Evolutionary conservation across 2,329 filamentous ascomycete species (phyloP), one percentile per base, ranked within the genome.

Genomic region (Sphaerulina musiva): DNA sequence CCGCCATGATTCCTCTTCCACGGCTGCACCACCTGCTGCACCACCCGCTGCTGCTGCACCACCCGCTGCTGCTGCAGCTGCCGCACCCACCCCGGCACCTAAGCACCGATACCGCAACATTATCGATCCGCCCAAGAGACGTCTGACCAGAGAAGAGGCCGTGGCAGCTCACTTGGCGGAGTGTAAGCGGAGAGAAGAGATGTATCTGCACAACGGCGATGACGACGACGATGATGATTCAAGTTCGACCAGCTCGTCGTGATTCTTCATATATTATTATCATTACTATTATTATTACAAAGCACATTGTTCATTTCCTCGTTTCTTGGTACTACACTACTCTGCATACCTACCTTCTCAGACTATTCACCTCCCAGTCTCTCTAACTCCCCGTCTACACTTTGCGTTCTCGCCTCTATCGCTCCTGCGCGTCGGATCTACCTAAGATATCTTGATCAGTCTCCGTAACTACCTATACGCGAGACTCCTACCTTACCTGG

Each of bases 131-230:
- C 40, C 48, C 41, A 42, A 45, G 31, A 20, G n/a, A 31, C 42
- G 32, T n/a, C 29, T 45, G 20, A 44, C 48, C 1, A 29, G 41
- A 20, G 48, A 44, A 8, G 29, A 44, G 31, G 48, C 41, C 11
- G 29, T 51, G 6, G 48, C 48, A 14, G 48, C 48, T 10, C 48
- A 51, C 32, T 34, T 51, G 40, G 48, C 40, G 12, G 48, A 51
- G 23, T 51, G 48, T 12, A 51, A 51, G 31, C 48, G 48, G n/a
- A 44, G 45, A 17, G 48, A 51, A 26, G 40, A 40, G 32, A 20
- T 44, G 20, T 51, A 20, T 14, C 31, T 51, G 6, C 34, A 44
- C 41, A 41, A 51, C 34, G 48, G 43, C 40, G 11, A 32, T 23
- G 48, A 50, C 26, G 48, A 50, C 29, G 40, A 39, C 26, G 48